A percentile compares a stretch with the other conserved stretches of the same genome.
phyloP scores from a whole-genome alignment of 1,284 basidiomycete genomes.

The Hemileccinum hortonii region DNA sequence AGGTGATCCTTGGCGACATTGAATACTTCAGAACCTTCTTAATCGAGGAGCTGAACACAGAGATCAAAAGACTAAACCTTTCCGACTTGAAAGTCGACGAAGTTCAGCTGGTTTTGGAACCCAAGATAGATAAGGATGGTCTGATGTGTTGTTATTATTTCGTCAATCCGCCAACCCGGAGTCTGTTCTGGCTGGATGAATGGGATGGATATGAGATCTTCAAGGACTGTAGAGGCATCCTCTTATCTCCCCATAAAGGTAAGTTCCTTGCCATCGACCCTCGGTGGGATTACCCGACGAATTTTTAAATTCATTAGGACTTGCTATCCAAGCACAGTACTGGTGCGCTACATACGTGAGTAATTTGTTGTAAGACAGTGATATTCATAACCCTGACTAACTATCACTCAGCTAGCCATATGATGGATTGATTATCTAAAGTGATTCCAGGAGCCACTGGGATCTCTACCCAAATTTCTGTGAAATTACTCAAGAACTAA shows the following conservation, averaged over 20 bases:
- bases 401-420: neutral
- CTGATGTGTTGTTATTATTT: slow-evolving; percentile 33
- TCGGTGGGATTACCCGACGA: neutral
- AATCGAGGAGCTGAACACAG: slow-evolving; percentile 7
- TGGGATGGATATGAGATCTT: slow-evolving; percentile 24
- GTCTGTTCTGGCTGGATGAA: slow-evolving; percentile 32
- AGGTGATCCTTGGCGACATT: slow-evolving; percentile 21
- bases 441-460: slow-evolving; percentile 47
- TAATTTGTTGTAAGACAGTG: neutral
- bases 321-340: slow-evolving; percentile 51
- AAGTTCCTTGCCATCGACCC: neutral
- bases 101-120: slow-evolving; percentile 34
- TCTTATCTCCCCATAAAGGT: slow-evolving; percentile 31
- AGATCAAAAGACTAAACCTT: slow-evolving; percentile 6
- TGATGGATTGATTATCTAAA: slow-evolving; percentile 3
- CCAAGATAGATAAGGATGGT: slow-evolving; percentile 2
- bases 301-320: slow-evolving; percentile 33
- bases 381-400: slow-evolving; percentile 9
- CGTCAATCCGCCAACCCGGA: slow-evolving; percentile 25
- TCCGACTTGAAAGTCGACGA: slow-evolving; percentile 15
- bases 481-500: slow-evolving; percentile 34
- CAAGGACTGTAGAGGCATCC: slow-evolving; percentile 16
- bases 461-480: slow-evolving; percentile 49
- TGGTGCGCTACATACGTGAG: slow-evolving; percentile 40
- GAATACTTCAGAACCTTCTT: slow-evolving; percentile 21